phyloP scores from a whole-genome alignment of 768 basidiomycete genomes.

The Dictyophora rubrovolvata region DNA sequence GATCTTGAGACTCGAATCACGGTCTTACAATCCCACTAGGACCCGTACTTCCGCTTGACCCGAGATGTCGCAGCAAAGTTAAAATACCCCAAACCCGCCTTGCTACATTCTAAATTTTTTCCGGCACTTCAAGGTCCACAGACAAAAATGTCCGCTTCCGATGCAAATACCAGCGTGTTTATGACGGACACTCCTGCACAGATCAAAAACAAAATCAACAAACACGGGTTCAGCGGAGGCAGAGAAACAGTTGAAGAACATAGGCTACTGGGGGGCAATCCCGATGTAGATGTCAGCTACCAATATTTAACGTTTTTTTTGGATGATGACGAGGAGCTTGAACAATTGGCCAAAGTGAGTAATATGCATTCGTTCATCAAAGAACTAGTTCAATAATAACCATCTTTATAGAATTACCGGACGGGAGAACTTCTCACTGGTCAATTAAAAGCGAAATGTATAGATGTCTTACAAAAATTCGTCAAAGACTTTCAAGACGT shows the following conservation, averaged over 20 bases:
- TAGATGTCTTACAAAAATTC: conserved; percentile 70
- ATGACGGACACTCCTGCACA: conserved; percentile 90
- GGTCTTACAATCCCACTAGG: conserved; percentile 21
- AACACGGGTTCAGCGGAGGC: conserved; percentile 93
- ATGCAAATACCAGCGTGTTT: conserved; percentile 86
- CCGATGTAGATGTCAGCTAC: conserved; percentile 92
- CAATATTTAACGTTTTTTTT: conserved; percentile 94
- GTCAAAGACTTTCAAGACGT: conserved; percentile 83
- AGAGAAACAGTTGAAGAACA: conserved; percentile 96
- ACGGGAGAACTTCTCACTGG: conserved; percentile 81
- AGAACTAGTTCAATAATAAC: neutral
- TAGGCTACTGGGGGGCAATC: conserved; percentile 74
- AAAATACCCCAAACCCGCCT: conserved; percentile 89
- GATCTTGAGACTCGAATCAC: conserved; percentile 6
- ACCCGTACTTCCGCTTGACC: conserved; percentile 95
- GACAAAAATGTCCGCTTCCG: conserved; percentile 98
- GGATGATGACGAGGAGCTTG: conserved; percentile 88
- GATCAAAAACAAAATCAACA: conserved; percentile 97
- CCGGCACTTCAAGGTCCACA: conserved; percentile 96
- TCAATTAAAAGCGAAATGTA: conserved; percentile 84
- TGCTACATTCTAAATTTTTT: conserved; percentile 95
- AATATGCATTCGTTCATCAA: conserved; percentile 32
- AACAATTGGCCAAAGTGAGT: conserved; percentile 45
- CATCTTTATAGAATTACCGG: conserved; percentile 67
- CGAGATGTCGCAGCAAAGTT: conserved; percentile 90